Conservation (phyloP, 2,329 filamentous ascomycete genomes). For the Ophiostoma montium region DNA sequence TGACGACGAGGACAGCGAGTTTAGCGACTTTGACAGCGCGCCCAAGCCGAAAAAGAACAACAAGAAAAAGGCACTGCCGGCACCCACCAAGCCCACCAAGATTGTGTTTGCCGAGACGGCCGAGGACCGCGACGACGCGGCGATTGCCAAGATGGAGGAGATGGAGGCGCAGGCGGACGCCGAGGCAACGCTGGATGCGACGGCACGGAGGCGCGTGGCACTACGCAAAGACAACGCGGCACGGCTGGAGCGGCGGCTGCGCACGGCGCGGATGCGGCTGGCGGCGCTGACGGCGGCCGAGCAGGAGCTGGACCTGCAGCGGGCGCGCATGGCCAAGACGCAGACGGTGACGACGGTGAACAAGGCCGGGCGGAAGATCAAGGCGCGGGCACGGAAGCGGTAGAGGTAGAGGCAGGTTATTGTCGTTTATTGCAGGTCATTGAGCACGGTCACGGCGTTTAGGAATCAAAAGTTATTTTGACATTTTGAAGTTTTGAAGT, state of each 20-base stretch:
- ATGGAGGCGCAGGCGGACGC: constrained; percentile 19
- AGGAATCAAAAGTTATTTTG: constrained; percentile 1
- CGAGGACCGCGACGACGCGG: constrained; percentile 24
- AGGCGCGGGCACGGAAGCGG: constrained; percentile 48
- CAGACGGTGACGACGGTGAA: constrained; percentile 44
- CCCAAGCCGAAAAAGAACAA: constrained; percentile 3
- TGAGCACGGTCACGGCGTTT: background rate
- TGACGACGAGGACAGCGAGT: constrained; percentile 19
- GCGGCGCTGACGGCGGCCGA: constrained; percentile 41
- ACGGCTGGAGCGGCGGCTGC: constrained; percentile 34
- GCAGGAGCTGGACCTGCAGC: constrained; percentile 41
- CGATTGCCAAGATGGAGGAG: constrained; percentile 18
- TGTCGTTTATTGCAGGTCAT: background rate
- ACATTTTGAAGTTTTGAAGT: background rate
- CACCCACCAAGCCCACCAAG: constrained; percentile 24
- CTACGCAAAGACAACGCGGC: constrained; percentile 27
- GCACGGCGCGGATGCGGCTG: constrained; percentile 38
- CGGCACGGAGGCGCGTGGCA: constrained; percentile 15
- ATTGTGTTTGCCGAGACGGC: constrained; percentile 35
- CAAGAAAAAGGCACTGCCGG: constrained; percentile 6
- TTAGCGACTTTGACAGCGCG: constrained; percentile 2
- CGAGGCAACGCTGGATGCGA: constrained; percentile 15
- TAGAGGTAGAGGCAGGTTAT: constrained; percentile 18
- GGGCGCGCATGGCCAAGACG: constrained; percentile 52
- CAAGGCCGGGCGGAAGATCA: constrained; percentile 47